phyloP scores from a whole-genome alignment of 768 basidiomycete species.

The Stropharia rugosoannulata region DNA sequence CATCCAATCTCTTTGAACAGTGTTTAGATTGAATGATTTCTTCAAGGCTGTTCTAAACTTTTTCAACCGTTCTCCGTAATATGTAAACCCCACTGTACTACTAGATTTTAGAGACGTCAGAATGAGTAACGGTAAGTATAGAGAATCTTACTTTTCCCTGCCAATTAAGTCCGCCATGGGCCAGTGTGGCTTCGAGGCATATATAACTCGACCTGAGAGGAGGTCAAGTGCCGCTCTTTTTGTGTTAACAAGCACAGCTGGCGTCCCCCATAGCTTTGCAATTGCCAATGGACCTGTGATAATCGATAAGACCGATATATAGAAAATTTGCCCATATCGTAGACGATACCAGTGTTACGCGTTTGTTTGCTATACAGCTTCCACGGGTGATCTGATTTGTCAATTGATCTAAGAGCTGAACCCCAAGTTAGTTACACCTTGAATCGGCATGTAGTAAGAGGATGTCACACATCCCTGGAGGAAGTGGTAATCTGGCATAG shows the following conservation, averaged over 20 bases:
- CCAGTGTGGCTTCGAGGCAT: background rate
- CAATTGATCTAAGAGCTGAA: too few species aligned
- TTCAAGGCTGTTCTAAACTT: background rate
- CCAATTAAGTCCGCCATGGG: background rate
- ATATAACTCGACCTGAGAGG: background rate
- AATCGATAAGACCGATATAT: background rate
- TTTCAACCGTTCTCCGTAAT: background rate
- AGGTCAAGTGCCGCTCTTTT: background rate
- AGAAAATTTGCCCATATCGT: too few species aligned
- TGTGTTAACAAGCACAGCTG: background rate
- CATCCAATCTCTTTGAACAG: background rate
- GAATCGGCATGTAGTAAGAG: too few species aligned
- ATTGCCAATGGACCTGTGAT: background rate
- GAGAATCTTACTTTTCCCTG: background rate
- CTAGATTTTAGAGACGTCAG: background rate
- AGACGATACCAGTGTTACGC: too few species aligned
- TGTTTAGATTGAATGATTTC: background rate
- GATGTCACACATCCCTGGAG: too few species aligned
- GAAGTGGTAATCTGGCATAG: too few species aligned
- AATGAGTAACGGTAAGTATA: background rate
- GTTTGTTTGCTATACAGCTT: too few species aligned
- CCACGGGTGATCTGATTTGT: too few species aligned
- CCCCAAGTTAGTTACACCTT: too few species aligned
- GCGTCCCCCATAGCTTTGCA: background rate
- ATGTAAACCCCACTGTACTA: background rate